Evolutionary conservation across 352 stramenopile genomes (phyloP), one percentile per base, ranked within the genome.

Genomic region (Thalassiosira livingstoniorum): DNA sequence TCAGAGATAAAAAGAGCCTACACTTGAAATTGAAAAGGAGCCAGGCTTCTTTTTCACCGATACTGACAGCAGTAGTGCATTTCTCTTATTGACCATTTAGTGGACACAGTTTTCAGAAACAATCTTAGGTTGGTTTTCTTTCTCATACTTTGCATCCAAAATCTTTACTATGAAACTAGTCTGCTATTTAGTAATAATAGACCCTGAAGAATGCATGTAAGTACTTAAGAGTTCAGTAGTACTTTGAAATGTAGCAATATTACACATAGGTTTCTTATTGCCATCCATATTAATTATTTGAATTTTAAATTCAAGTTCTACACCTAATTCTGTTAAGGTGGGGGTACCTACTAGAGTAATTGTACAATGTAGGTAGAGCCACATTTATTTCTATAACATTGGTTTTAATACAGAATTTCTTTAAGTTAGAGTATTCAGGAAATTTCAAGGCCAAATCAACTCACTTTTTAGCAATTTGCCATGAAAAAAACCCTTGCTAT

Each of bases 61-160:
- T n/a, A n/a, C n/a, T n/a, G n/a, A n/a, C 25, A 34, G 5, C 21
- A 78, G 60, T 42, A 78, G 31, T 31, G 69, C 45, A 10, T 62
- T 27, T 54, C 29, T 2, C 29, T 78, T 18, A 55, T 11, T 1
- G 31, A n/a, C 13, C 1, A 11, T 63, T 13, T 70, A 58, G 58
- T 78, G 42, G 0, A 5, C 37, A 31, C 58, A 78, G 21, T 64
- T 35, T 10, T 70, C 45, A 29, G n/a, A 25, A 1, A 75, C 54
- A 25, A 70, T 53, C 29, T 21, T 13, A 18, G n/a, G 39, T n/a
- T 70, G 69, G 63, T 78, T 58, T 53, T 55, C 69, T 60, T 78
- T 69, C 35, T 78, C 39, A 63, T 78, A 78, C 29, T 78, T 69
- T 18, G 57, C 57, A 64, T 68, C 69, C 51, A 70, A 37, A 21